Base-by-base conservation (phyloP, 2,329 filamentous ascomycete species). In the Achaetomium macrosporum region DNA sequence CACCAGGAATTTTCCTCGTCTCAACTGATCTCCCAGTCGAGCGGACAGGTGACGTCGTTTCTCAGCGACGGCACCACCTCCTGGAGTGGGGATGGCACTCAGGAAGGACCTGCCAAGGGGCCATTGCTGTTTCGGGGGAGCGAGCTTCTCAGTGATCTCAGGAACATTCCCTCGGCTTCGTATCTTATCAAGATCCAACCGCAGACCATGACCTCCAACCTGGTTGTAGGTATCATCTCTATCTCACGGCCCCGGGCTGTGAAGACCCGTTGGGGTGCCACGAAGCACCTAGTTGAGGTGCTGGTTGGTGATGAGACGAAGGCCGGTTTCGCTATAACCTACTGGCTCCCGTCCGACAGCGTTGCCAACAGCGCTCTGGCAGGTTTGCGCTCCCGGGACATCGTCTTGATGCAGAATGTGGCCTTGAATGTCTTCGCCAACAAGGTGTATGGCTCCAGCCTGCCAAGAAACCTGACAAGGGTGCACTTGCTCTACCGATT, bases 251-350 rank as follows among this genome's bases (percentile, higher is more conserved):
- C 86, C 1, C 82, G 87, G 20, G 77, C 77, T 2, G 81, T 96
- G 17, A 79, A 74, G 30, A 88, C 90, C 0, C 77, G 80, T 37
- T 84, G 79, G 71, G 81, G 84, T 25, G 69, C 71, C 11, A 73
- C 75, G 7, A 76, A 85, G 47, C 79, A 87, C 6, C 76, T 95
- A 3, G 73, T 92, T 39, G 90, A 95, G 67, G 68, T 93, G 2
- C 73, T 91, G 1, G 82, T 96, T 1, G 91, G 88, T 5, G 92
- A 97, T 66, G 88, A 96, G 47, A 95, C 90, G 0, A 81, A 78
- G 58, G 81, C 88, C 0, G 87, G 86, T 2, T 95, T 96, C 69
- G 82, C 78, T 29, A 76, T 96, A 51, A 91, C 87, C 2, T 90
- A 95, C 66, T 97, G 92, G 92, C 72, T 95, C 1, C 70, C 77